A percentile compares a stretch with the other conserved stretches of the same genome.
Conservation (phyloP, 2,329 filamentous ascomycete species). For the Chrysoporthe austroafricana region DNA sequence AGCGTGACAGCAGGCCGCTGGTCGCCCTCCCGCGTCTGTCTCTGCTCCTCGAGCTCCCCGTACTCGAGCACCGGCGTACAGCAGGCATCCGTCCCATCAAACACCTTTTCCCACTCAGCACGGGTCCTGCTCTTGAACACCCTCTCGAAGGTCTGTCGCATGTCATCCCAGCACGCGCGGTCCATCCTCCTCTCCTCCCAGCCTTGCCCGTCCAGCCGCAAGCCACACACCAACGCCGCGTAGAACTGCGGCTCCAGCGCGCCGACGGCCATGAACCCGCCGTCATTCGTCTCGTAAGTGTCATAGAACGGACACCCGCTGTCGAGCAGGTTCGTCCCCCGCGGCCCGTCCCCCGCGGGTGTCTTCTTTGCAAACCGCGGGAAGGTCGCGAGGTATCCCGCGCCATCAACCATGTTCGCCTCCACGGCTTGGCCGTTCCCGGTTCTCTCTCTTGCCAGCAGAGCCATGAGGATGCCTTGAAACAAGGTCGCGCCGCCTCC, state of each 20-base stretch:
- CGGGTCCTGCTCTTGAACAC: constrained; percentile 73
- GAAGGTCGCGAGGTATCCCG: constrained; percentile 77
- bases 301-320: constrained; percentile 87
- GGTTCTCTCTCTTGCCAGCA: constrained; percentile 65
- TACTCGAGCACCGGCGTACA: constrained; percentile 86
- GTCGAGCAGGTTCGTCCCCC: constrained; percentile 81
- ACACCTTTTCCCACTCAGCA: constrained; percentile 80
- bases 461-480: constrained; percentile 78
- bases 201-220: constrained; percentile 59
- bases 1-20: constrained; percentile 74
- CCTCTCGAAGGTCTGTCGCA: constrained; percentile 63
- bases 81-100: constrained; percentile 91
- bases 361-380: constrained; percentile 70
- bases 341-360: constrained; percentile 61
- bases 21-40: constrained; percentile 60
- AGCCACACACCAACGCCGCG: constrained; percentile 64
- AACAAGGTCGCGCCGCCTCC: constrained; percentile 85
- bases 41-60: constrained; percentile 63
- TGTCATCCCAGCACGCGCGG: constrained; percentile 66
- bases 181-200: constrained; percentile 62
- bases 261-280: constrained; percentile 83
- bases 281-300: constrained; percentile 82
- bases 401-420: constrained; percentile 95
- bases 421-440: constrained; percentile 87
- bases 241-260: constrained; percentile 91